Conservation (phyloP, 192 early-diverging fungal species). For the Linderina pennispora region DNA sequence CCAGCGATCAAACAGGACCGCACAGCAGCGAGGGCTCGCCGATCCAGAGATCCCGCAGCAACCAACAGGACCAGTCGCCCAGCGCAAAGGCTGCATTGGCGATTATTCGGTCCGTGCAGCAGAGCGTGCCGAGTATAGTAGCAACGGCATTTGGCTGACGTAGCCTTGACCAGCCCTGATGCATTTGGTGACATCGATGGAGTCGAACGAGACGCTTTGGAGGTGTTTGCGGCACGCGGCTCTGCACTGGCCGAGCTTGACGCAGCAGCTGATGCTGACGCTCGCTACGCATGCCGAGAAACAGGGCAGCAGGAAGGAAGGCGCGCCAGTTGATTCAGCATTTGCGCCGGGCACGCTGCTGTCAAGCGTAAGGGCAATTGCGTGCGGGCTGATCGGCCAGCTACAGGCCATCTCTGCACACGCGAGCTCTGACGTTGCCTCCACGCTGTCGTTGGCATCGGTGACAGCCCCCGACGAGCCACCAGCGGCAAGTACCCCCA, state of each 20-base stretch:
- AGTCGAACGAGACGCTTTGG: neutral
- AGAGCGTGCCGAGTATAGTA: constrained; percentile 5
- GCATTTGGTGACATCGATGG: neutral
- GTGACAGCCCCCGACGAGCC: neutral
- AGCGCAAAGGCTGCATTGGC: constrained; percentile 6
- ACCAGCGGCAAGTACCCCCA: neutral
- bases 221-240: constrained; percentile 1
- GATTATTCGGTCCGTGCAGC: constrained; percentile 3
- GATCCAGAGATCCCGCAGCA: neutral
- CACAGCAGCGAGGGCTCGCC: too few species aligned
- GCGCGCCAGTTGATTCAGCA: neutral
- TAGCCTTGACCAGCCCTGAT: too few species aligned
- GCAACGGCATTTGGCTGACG: neutral
- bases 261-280: constrained; percentile 10
- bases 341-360: constrained; percentile 5
- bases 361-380: constrained; percentile 12
- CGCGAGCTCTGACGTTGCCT: constrained; percentile 8
- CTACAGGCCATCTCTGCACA: constrained; percentile 22
- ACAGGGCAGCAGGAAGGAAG: neutral
- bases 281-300: constrained; percentile 1
- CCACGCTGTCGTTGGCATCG: constrained; percentile 2
- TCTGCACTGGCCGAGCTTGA: constrained; percentile 12
- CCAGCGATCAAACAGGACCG: too few species aligned
- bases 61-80: too few species aligned
- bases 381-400: constrained; percentile 24